phyloP scores from a whole-genome alignment of 2,329 filamentous ascomycete species.

The Neofusicoccum cordaticola region DNA sequence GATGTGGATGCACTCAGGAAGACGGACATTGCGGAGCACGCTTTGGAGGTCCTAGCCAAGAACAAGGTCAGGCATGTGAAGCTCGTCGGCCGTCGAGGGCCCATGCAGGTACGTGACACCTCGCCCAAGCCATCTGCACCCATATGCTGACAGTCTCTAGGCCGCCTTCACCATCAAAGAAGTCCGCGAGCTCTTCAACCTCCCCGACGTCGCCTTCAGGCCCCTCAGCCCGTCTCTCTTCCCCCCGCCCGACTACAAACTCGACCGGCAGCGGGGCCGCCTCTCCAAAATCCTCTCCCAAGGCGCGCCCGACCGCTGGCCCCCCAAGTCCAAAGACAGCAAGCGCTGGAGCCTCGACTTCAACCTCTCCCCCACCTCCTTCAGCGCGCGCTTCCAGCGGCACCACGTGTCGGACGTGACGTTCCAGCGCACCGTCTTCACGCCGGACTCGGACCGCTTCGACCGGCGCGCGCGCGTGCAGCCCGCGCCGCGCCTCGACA shows the following conservation, averaged over 20 bases:
- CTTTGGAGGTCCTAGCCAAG: slow-evolving; percentile 67
- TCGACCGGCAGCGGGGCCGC: slow-evolving; percentile 73
- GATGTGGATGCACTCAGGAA: slow-evolving; percentile 69
- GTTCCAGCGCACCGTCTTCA: slow-evolving; percentile 57
- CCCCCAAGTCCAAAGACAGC: slow-evolving; percentile 43
- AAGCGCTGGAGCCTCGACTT: slow-evolving; percentile 85
- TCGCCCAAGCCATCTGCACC: not conserved
- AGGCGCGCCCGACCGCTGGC: slow-evolving; percentile 54
- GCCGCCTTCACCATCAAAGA: slow-evolving; percentile 96
- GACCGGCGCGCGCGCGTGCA: slow-evolving; percentile 52
- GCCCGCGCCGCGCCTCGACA: slow-evolving; percentile 33
- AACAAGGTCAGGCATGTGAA: slow-evolving; percentile 77
- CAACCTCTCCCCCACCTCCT: slow-evolving; percentile 72
- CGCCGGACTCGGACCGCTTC: slow-evolving; percentile 41
- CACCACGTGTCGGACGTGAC: slow-evolving; percentile 59
- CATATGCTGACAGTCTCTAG: slow-evolving; percentile 43
- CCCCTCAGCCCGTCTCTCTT: slow-evolving; percentile 65
- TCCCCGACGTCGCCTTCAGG: slow-evolving; percentile 69
- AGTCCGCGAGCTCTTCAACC: slow-evolving; percentile 78
- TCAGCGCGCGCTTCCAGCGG: slow-evolving; percentile 50
- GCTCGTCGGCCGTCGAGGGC: slow-evolving; percentile 85
- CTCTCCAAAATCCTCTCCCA: slow-evolving; percentile 79
- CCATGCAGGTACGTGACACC: slow-evolving; percentile 68
- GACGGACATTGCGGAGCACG: slow-evolving; percentile 87
- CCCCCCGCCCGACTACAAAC: slow-evolving; percentile 62